Percentiles rank a stretch among this genome's conserved stretches.
These are phyloP conservation scores for Boletus smithii DNA, from an alignment of 1,284 basidiomycete species.

Conservation along the genomic window DNA sequence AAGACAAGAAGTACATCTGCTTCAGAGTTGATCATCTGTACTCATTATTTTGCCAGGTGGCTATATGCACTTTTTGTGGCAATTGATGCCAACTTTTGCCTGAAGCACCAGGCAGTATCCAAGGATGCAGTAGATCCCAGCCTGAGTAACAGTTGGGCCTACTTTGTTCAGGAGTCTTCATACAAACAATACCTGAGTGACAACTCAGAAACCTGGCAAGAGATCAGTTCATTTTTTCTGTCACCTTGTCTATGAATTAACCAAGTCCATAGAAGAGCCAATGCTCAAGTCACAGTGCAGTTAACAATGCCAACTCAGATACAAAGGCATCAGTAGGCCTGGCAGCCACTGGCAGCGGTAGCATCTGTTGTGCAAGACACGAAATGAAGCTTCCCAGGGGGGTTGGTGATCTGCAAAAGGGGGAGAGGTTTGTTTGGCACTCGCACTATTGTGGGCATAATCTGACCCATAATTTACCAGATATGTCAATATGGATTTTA, in stretches of 20 bases:
- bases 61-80: slow-evolving; percentile 2
- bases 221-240: neutral
- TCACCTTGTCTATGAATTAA: no score
- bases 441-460: no score
- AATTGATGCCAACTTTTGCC: slow-evolving; percentile 7
- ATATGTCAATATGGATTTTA: slow-evolving; percentile 11
- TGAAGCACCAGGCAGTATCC: slow-evolving; percentile 2
- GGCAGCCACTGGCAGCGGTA: slow-evolving; percentile 4
- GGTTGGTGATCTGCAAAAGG: slow-evolving; percentile 26
- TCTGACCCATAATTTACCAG: neutral
- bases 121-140: neutral
- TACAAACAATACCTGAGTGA: neutral
- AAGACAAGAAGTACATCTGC: neutral
- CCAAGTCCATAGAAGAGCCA: neutral
- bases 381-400: slow-evolving; percentile 18
- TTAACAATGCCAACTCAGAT: slow-evolving; percentile 1
- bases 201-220: neutral
- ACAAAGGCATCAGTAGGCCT: neutral
- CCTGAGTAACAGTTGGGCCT: slow-evolving; percentile 3
- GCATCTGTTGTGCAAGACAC: slow-evolving; percentile 21
- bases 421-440: slow-evolving; percentile 25
- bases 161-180: slow-evolving; percentile 6
- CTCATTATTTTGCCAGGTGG: neutral
- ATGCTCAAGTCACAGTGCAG: slow-evolving; percentile 1
- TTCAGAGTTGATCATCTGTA: neutral